Percentiles rank a stretch among this genome's conserved stretches.
Conservation (phyloP, 2,329 filamentous ascomycete species). For the Phialocephala subalpina region DNA sequence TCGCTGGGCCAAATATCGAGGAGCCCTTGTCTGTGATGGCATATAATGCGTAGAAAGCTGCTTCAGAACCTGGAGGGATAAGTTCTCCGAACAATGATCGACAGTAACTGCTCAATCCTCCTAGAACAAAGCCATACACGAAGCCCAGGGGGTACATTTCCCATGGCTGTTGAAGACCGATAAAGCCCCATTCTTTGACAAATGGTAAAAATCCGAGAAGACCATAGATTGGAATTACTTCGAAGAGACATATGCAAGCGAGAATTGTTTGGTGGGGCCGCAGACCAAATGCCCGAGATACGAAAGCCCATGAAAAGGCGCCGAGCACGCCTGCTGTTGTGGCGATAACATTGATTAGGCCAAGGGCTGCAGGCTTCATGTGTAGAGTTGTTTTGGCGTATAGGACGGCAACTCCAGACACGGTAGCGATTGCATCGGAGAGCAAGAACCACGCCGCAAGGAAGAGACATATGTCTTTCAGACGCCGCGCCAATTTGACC, state of each 20-base stretch:
- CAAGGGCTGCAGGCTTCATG: conserved; percentile 88
- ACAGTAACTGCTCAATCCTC: conserved; percentile 92
- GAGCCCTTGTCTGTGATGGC: conserved; percentile 98
- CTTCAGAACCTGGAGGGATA: conserved; percentile 92
- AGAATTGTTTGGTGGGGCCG: conserved; percentile 88
- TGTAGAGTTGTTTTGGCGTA: conserved; percentile 93
- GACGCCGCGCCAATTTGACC: conserved; percentile 73
- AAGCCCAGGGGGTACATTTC: conserved; percentile 95
- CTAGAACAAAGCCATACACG: conserved; percentile 92
- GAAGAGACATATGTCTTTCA: conserved; percentile 80
- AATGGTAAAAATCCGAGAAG: conserved; percentile 87
- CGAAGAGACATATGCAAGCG: conserved; percentile 89
- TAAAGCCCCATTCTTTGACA: conserved; percentile 74
- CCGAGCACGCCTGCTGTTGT: conserved; percentile 85
- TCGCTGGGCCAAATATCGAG: conserved; percentile 90
- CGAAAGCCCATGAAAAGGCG: conserved; percentile 86
- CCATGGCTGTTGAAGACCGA: conserved; percentile 92
- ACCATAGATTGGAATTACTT: conserved; percentile 91
- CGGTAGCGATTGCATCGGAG: conserved; percentile 92
- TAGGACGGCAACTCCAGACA: conserved; percentile 91
- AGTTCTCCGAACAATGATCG: conserved; percentile 91
- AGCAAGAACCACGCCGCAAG: conserved; percentile 93
- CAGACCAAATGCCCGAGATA: conserved; percentile 75
- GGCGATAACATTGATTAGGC: conserved; percentile 92
- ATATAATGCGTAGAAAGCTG: conserved; percentile 86